Percentiles rank a stretch among this genome's conserved stretches.
These are phyloP conservation scores for Talaromyces sp. DNA, from an alignment of 2,329 filamentous ascomycete species.

Conservation along the genomic window DNA sequence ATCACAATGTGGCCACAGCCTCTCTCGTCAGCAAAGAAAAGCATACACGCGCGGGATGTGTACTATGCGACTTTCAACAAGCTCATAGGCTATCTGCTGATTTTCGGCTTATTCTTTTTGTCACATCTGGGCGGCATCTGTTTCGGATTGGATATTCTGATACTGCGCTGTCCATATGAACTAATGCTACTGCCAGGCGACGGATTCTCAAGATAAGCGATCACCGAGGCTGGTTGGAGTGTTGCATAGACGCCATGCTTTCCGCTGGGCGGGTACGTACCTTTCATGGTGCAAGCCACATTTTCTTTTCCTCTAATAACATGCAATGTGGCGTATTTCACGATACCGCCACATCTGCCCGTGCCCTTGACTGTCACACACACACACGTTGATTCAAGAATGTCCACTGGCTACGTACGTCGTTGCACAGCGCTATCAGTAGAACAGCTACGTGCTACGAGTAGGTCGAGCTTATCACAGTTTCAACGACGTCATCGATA, in stretches of 20 bases:
- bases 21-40: background rate
- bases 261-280: background rate
- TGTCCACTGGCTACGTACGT: background rate
- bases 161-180: background rate
- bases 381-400: background rate
- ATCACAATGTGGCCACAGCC: conserved; percentile 9
- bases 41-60: background rate
- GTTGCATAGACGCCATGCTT: background rate
- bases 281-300: background rate
- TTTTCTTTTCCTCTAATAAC: no score
- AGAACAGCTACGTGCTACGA: background rate
- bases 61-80: background rate
- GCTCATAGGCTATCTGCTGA: background rate
- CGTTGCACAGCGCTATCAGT: background rate
- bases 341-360: background rate
- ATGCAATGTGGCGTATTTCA: background rate
- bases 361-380: background rate
- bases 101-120: conserved; percentile 3
- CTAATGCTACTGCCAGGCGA: background rate
- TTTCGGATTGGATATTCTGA: background rate
- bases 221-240: background rate
- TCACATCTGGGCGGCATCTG: background rate
- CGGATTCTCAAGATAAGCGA: background rate
- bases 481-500: background rate
- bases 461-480: background rate